Evolutionary conservation across 176 grass and related monocot species (phyloP).

Genomic region (Raddia guianensis): DNA sequence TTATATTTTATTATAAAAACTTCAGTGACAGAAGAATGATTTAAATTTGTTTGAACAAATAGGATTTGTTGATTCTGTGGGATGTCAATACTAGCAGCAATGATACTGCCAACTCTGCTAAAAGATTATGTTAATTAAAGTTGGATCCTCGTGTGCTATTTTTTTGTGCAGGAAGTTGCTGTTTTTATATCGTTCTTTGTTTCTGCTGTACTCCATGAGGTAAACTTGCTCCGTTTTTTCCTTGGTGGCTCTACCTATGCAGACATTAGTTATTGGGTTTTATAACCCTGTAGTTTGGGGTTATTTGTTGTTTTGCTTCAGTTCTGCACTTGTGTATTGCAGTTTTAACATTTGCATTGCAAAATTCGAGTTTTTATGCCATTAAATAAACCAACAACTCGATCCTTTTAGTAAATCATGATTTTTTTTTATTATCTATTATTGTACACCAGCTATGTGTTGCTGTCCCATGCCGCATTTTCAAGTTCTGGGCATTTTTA

Average conservation of each 20-base stretch:
- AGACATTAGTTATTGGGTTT: not conserved
- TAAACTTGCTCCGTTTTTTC: conserved; percentile 36
- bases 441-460: conserved; percentile 65
- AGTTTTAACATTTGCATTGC: not conserved
- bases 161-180: conserved; percentile 76
- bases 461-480: conserved; percentile 88
- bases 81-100: not conserved
- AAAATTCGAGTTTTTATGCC: not conserved
- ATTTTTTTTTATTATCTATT: conserved; percentile 39
- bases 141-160: conserved; percentile 30
- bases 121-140: conserved; percentile 2
- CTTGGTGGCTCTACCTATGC: not conserved
- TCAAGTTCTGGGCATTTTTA: conserved; percentile 96
- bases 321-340: not conserved
- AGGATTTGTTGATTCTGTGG: conserved; percentile 16
- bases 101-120: not conserved
- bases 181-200: conserved; percentile 86
- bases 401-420: conserved; percentile 24
- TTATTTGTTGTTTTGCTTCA: not conserved
- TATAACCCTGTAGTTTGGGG: no score
- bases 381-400: not conserved
- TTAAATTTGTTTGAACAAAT: conserved; percentile 20
- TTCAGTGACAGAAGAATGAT: not conserved
- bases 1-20: not conserved
- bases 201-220: conserved; percentile 95